Evolutionary conservation across 345 rosid genomes (phyloP), one percentile per base, ranked within the genome.

Genomic region (Carallia brachiata): DNA sequence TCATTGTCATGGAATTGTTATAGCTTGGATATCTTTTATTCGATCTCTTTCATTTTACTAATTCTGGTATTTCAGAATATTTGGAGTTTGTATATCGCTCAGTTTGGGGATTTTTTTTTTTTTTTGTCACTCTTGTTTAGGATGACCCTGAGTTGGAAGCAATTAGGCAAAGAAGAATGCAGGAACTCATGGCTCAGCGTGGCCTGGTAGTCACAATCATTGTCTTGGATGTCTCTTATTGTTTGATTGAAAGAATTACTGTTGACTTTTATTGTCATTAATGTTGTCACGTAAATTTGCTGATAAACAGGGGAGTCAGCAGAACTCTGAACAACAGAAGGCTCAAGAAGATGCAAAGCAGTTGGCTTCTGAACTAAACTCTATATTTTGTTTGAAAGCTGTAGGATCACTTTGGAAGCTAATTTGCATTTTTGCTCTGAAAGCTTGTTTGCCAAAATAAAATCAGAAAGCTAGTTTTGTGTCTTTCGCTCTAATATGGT

Each of bases 111-210:
- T 31, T 6, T n/a, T 1, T 57, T 7, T 17, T 44, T 36, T 0
- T 13, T 56, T 61, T 30, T 65, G 28, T 57, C 56, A 1, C 62
- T 76, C 37, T 50, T 73, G 31, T 63, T 69, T 83, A 94, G 97
- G 98, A 96, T 81, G 98, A 91, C 80, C 95, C 98, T 69, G 98
- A 94, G 65, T 73, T 94, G 30, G 96, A 94, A 82, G 97, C 98
- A 54, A 94, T 94, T 17, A 89, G 98, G 65, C 89, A 89, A 75
- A 89, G 92, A 81, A 88, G 97, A 75, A 94, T 94, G 98, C 98
- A 85, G 78, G 96, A 94, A 82, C 90, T 94, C 19, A 91, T 91
- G 99, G 97, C 90, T 79, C 92, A 80, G 61, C 92, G 80, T 27
- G 90, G 97, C 79, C 28, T 65, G 78, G 94, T 91, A 84, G 67